A percentile compares a stretch with the other conserved stretches of the same genome.
Evolutionary conservation across 106 monocot species (phyloP).

Genomic region (Gastrodia elata): DNA sequence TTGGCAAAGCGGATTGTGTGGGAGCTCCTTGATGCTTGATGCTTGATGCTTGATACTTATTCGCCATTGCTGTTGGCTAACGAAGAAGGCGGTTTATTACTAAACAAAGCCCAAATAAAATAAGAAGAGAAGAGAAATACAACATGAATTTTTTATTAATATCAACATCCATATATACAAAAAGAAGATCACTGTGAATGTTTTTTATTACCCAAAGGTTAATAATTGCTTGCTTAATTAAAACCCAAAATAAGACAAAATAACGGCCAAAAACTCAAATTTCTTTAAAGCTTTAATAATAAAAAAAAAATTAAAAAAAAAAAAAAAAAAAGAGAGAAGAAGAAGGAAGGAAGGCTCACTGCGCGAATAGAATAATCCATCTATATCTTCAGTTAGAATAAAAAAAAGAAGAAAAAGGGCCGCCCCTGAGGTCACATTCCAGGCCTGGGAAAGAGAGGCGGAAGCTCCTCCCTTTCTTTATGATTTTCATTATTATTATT

Average conservation of each 20-base stretch:
- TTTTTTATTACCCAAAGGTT: neutral
- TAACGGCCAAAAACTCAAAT: neutral
- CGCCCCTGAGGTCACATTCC: neutral
- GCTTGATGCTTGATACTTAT: too few species aligned
- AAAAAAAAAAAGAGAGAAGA: too few species aligned
- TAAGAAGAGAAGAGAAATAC: neutral
- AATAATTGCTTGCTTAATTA: neutral
- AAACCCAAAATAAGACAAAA: neutral
- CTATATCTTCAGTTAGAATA: neutral
- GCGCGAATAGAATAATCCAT: neutral
- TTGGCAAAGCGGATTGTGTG: too few species aligned
- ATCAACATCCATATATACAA: conserved; percentile 1
- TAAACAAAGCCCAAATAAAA: too few species aligned
- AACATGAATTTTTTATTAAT: neutral
- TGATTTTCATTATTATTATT: too few species aligned
- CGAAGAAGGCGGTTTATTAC: too few species aligned
- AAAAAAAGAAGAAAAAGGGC: too few species aligned
- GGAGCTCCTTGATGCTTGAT: too few species aligned
- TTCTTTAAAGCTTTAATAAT: neutral
- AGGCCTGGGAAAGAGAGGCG: neutral
- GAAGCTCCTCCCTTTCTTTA: neutral
- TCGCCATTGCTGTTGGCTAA: too few species aligned
- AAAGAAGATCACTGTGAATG: neutral
- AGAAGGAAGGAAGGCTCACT: too few species aligned
- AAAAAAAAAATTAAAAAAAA: too few species aligned